Conservation (phyloP, 129 eudicot genomes). For the Arctium lappa region DNA sequence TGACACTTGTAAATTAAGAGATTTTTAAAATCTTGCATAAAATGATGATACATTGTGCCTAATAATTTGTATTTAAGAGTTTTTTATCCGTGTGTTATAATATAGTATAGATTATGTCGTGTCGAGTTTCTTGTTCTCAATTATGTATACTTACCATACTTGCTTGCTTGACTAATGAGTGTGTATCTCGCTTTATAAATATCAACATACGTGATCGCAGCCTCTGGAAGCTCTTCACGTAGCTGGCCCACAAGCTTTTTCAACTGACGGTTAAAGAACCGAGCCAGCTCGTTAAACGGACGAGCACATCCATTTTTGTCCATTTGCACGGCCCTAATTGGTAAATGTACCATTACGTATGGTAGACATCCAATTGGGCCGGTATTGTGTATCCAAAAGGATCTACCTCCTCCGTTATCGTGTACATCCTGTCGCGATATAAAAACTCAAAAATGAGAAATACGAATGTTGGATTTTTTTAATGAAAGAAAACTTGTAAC, state of each 20-base stretch:
- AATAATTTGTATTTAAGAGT: no score
- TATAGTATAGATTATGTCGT: no score
- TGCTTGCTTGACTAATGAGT: constrained; percentile 29
- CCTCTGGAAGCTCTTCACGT: constrained; percentile 19
- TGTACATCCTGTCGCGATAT: constrained; percentile 12
- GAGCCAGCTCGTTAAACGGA: constrained; percentile 21
- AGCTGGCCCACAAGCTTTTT: constrained; percentile 26
- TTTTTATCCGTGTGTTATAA: no score
- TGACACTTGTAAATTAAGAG: no score
- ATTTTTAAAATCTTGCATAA: no score
- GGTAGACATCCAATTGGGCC: constrained; percentile 43
- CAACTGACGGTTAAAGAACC: constrained; percentile 22
- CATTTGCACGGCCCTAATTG: constrained; percentile 7
- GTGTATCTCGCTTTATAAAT: constrained; percentile 24
- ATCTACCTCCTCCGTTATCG: constrained; percentile 30
- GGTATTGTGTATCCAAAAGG: constrained; percentile 35
- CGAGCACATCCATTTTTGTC: constrained; percentile 29
- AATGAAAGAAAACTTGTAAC: not conserved
- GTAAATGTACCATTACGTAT: constrained; percentile 11
- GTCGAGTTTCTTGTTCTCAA: not conserved
- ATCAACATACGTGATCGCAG: constrained; percentile 28
- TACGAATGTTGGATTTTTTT: not conserved
- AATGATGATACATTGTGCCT: no score
- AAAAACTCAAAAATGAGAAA: not conserved
- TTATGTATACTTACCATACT: constrained; percentile 15